Evolutionary conservation across 768 basidiomycete genomes (phyloP), one percentile per base, ranked within the genome.

Genomic region (Candolleomyces aberdarensis): DNA sequence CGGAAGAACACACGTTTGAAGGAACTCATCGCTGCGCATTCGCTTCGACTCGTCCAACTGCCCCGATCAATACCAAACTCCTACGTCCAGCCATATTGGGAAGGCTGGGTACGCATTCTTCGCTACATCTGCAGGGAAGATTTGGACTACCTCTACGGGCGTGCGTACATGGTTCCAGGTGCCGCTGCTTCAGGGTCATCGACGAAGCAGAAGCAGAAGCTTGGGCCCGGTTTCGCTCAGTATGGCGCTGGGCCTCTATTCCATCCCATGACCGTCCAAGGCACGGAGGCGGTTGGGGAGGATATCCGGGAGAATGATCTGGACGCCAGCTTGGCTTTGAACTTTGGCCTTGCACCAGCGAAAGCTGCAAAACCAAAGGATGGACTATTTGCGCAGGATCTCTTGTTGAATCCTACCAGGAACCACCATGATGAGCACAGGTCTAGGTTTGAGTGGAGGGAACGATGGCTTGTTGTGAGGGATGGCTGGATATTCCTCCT

Each of bases 81-180:
- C 7, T 89, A 89, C 63, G 71, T 83, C 31, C 74, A 78, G 36
- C 87, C 86, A 0, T 88, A 84, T 72, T 86, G 85, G 67, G 83
- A 85, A 52, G 80, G 81, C 13, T 78, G 73, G 64, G 82, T 84
- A 11, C 77, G 76, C 31, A 78, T 81, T 0, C 70, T 88, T n/a
- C 77, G 83, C 8, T 74, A 81, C 15, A 71, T 80, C 3, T 76
- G 40, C 48, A 49, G 63, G 22, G 62, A 61, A 8, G 43, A 59
- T 47, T 57, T 44, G 22, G 62, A 64, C 14, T 56, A 57, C 29
- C 17, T 57, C 31, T 56, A 58, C 20, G 29, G 49, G 5, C 40
- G 51, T 19, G 6, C 36, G 50, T 20, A 31, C 7, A 15, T 15
- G 31, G 32, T 17, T 39, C 29, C 19, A 31, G 15, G 29, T 31